These are phyloP conservation scores for Penicillium sp. DNA, from an alignment of 2,329 filamentous ascomycete genomes.

Conservation along the genomic window DNA sequence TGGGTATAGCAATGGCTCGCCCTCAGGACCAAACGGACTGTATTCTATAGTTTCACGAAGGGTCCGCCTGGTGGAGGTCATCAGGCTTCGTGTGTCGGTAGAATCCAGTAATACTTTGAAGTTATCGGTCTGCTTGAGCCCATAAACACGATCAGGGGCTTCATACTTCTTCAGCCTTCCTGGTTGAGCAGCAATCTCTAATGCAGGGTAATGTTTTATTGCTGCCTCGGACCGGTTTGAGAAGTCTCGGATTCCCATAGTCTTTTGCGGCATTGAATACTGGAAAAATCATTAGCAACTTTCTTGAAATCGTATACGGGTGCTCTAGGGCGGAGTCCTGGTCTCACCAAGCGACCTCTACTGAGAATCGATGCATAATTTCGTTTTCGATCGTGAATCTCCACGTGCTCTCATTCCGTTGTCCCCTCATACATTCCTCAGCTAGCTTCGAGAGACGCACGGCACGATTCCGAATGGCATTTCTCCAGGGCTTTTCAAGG, in stretches of 20 bases:
- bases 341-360: constrained; percentile 12
- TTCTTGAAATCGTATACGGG: too few relatives aligned
- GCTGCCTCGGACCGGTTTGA: constrained; percentile 8
- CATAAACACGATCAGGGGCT: constrained; percentile 13
- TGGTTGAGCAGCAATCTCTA: background rate
- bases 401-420: constrained; percentile 9
- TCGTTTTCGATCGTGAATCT: constrained; percentile 12
- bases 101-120: constrained; percentile 13
- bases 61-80: background rate
- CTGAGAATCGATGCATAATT: constrained; percentile 10
- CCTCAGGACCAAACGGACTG: constrained; percentile 12
- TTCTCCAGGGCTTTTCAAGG: constrained; percentile 1
- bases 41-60: constrained; percentile 8
- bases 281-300: too few relatives aligned
- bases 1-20: constrained; percentile 15
- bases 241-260: constrained; percentile 13
- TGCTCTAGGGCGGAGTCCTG: too few relatives aligned
- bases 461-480: background rate
- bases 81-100: background rate
- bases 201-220: constrained; percentile 7
- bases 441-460: background rate
- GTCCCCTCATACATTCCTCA: background rate
- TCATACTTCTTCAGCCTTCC: constrained; percentile 2
- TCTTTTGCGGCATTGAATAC: constrained; percentile 7
- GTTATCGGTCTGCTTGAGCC: constrained; percentile 9